Evolutionary conservation across 2,329 filamentous ascomycete species (phyloP), one percentile per base, ranked within the genome.

Genomic region (Periglandula ipomoeae): DNA sequence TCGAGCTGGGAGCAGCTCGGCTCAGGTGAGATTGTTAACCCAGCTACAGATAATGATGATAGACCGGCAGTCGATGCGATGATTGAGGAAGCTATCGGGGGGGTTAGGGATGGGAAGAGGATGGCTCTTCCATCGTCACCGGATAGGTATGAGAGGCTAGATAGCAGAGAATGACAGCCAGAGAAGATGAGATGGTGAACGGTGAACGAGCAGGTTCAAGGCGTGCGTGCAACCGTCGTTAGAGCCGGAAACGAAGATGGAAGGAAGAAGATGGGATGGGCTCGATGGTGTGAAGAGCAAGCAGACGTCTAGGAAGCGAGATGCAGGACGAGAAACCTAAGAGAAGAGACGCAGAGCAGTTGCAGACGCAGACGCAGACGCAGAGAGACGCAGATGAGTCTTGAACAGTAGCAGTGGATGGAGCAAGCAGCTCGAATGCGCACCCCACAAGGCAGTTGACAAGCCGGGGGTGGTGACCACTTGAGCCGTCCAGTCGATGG

Each of bases 71-170:
- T 23, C 2, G 46, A 49, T 15, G 30, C 10, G 27, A 37, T 15
- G 35, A 30, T 26, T 41, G 45, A 43, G 30, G 17, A n/a, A 27
- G 45, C 32, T 43, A 32, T 39, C 23, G 26, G 23, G 23, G 41
- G 23, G 15, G 17, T 45, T 27, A n/a, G 34, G 44, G 15, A 30
- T 47, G 44, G 37, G 22, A 44, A n/a, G 39, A 43, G 15, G 49
- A 22, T 47, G 19, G 34, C 48, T 50, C 40, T 50, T 48, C 48
- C 51, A 52, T 50, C 38, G 46, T 52, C 48, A 44, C 40, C 34
- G 44, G n/a, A 6, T 24, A 8, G 15, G 22, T 10, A 39, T 11
- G 40, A 15, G 11, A 35, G 34, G 43, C 19, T 7, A 22, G 34
- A 20, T n/a, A 20, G 11, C 7, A 15, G 41, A 17, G 26, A 17